A percentile compares a stretch with the other conserved stretches of the same genome.
These are phyloP conservation scores for Colletotrichum sp. DNA, from an alignment of 2,329 filamentous ascomycete species.

Conservation along the genomic window DNA sequence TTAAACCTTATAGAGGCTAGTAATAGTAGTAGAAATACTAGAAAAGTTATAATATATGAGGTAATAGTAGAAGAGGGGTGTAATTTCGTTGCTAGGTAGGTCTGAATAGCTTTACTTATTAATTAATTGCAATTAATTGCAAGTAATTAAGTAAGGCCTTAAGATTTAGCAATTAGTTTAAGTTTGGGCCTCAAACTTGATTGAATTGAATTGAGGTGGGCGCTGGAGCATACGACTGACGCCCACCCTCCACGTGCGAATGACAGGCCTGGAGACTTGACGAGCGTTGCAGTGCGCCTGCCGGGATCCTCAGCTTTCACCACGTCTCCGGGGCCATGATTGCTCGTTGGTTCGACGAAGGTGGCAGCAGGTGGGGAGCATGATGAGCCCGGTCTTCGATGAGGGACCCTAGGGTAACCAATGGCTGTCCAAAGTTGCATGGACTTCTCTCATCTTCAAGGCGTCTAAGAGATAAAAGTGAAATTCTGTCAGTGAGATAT, in stretches of 20 bases:
- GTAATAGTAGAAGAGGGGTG: too few species aligned
- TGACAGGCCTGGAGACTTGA: neutral
- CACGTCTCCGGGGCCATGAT: neutral
- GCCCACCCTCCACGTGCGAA: neutral
- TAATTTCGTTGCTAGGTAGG: too few species aligned
- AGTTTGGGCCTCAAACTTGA: too few species aligned
- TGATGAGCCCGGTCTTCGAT: neutral
- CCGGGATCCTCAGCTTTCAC: neutral
- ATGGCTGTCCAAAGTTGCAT: neutral
- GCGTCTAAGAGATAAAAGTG: neutral
- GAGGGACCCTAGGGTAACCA: neutral
- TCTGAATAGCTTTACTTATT: too few species aligned
- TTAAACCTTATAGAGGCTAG: too few species aligned
- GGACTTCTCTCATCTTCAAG: neutral
- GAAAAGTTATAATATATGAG: too few species aligned
- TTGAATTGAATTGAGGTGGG: too few species aligned
- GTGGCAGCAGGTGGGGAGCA: neutral
- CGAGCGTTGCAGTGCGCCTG: neutral
- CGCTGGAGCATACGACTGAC: neutral
- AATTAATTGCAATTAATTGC: too few species aligned
- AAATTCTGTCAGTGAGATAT: neutral
- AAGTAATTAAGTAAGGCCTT: too few species aligned
- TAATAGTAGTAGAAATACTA: too few species aligned
- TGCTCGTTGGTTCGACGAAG: neutral
- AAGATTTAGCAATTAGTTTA: too few species aligned